Percentiles rank a stretch among this genome's conserved stretches.
phyloP scores from a whole-genome alignment of 192 early-diverging fungal species.

The Linderina pennispora region DNA sequence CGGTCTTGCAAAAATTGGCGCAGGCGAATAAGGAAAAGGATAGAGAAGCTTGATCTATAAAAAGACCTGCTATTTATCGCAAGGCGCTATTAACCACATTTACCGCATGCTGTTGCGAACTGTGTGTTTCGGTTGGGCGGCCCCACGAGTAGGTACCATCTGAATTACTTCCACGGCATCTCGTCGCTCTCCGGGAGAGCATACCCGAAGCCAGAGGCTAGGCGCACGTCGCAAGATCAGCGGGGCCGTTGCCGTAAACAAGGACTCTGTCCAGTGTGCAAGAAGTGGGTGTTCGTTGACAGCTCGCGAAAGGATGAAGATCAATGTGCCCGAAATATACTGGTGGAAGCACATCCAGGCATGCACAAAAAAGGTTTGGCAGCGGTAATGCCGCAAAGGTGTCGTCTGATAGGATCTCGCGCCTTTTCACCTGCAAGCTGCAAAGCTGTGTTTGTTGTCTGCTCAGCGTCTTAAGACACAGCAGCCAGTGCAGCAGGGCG shows the following conservation, averaged over 20 bases:
- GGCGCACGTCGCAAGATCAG: constrained; percentile 1
- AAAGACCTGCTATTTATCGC: too few relatives aligned
- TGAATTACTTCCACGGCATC: constrained; percentile 49
- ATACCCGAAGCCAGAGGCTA: constrained; percentile 27
- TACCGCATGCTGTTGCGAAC: too few relatives aligned
- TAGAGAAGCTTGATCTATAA: too few relatives aligned
- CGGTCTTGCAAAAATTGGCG: too few relatives aligned
- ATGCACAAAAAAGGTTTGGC: constrained; percentile 39
- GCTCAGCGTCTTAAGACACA: too few relatives aligned
- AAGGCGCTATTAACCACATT: too few relatives aligned
- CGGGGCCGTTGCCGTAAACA: constrained; percentile 13
- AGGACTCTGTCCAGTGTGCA: constrained; percentile 43
- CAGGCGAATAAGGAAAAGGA: too few relatives aligned
- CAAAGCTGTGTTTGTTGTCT: too few relatives aligned
- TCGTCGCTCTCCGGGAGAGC: constrained; percentile 43
- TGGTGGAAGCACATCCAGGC: constrained; percentile 52
- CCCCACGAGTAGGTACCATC: constrained; percentile 50
- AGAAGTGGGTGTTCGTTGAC: constrained; percentile 35
- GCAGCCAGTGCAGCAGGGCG: too few relatives aligned
- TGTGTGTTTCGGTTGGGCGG: too few relatives aligned
- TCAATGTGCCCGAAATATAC: constrained; percentile 47
- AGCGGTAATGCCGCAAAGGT: background rate
- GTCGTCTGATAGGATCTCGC: background rate
- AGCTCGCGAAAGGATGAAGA: constrained; percentile 27
- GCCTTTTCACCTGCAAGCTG: too few relatives aligned